Percentiles rank a stretch among this genome's conserved stretches.
These are phyloP conservation scores for Neonectria ditissima DNA, from an alignment of 2,329 filamentous ascomycete species.

Conservation along the genomic window DNA sequence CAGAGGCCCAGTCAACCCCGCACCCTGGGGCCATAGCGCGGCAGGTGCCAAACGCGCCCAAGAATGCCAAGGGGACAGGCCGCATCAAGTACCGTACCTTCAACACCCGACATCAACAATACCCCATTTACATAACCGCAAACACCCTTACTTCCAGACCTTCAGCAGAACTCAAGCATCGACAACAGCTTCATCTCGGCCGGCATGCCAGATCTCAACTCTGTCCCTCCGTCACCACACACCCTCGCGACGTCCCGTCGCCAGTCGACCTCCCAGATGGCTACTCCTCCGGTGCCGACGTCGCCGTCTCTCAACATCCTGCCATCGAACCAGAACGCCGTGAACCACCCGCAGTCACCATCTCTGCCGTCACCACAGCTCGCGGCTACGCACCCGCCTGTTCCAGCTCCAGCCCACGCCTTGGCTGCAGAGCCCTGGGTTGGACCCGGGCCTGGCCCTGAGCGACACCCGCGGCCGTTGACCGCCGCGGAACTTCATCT, in stretches of 20 bases:
- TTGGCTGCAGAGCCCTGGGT: conserved; percentile 57
- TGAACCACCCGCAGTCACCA: conserved; percentile 56
- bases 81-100: neutral
- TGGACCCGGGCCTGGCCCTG: conserved; percentile 73
- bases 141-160: neutral
- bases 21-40: conserved; percentile 32
- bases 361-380: conserved; percentile 46
- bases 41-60: conserved; percentile 28
- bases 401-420: conserved; percentile 40
- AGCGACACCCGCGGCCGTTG: conserved; percentile 87
- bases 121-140: neutral
- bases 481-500: conserved; percentile 90
- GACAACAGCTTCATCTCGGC: neutral
- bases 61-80: neutral
- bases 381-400: conserved; percentile 47
- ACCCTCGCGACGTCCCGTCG: conserved; percentile 57
- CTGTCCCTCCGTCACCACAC: conserved; percentile 64
- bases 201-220: conserved; percentile 68
- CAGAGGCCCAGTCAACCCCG: conserved; percentile 39
- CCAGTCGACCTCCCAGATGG: conserved; percentile 58
- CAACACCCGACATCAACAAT: neutral
- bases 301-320: conserved; percentile 66
- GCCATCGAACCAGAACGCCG: conserved; percentile 65
- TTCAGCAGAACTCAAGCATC: neutral
- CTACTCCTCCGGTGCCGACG: conserved; percentile 51